Evolutionary conservation across 495 filamentous ascomycete genomes (phyloP).

Genomic region (Chaetomium cochliodes): DNA sequence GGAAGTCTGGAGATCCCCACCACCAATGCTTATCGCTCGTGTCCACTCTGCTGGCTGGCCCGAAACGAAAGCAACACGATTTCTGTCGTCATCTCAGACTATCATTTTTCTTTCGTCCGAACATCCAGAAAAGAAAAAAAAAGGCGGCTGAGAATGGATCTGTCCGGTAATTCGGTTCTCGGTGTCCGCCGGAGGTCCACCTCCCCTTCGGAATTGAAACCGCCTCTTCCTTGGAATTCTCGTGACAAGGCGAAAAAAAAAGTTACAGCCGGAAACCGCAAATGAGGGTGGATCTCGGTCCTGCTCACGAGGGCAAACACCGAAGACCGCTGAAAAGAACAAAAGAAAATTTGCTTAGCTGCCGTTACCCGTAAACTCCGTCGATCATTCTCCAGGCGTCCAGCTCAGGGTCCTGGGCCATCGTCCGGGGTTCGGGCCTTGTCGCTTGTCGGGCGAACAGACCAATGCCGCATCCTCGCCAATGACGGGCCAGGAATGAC

Average conservation of each 20-base stretch:
- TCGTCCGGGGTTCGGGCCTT: slow-evolving; percentile 8
- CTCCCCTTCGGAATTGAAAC: neutral
- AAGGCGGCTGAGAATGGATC: neutral
- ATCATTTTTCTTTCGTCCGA: neutral
- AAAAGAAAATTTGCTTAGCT: slow-evolving; percentile 8
- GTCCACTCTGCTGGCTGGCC: slow-evolving; percentile 8
- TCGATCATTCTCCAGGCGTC: neutral
- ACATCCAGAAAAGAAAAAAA: neutral
- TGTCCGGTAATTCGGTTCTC: slow-evolving; percentile 9
- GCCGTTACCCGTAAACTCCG: slow-evolving; percentile 12
- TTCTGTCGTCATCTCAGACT: neutral
- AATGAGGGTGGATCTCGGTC: slow-evolving; percentile 15
- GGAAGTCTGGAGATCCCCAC: neutral
- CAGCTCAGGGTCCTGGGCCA: neutral
- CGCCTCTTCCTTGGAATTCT: neutral
- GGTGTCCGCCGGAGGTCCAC: neutral
- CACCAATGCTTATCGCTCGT: slow-evolving; percentile 7
- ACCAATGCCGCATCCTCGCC: slow-evolving; percentile 12
- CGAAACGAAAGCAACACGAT: neutral
- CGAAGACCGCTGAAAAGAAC: slow-evolving; percentile 10
- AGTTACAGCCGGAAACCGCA: neutral
- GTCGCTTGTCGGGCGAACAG: neutral
- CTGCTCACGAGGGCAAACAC: slow-evolving; percentile 12
- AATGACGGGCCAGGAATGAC: neutral
- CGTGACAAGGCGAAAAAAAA: slow-evolving; percentile 17